Base-by-base conservation (phyloP, 257 asterid species). In the Ajuga chamaepitys region DNA sequence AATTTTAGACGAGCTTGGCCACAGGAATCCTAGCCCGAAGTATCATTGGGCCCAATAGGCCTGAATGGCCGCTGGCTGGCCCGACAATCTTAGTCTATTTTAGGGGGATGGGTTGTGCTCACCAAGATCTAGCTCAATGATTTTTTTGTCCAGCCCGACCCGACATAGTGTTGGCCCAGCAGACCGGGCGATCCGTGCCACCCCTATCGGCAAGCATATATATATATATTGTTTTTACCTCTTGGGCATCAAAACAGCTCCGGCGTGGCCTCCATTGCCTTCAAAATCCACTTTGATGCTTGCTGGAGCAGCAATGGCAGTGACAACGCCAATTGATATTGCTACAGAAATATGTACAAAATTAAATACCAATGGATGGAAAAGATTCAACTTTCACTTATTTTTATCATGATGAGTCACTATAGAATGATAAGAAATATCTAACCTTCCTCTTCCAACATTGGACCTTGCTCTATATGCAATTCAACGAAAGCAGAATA, bases 401-500 rank as follows among this genome's bases (percentile, higher is more conserved):
- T 40, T 35, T 64, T 13, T 8, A 34, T 40, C 13, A 13, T 0
- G 22, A 44, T 7, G 6, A 44, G 7, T 7, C 13, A 10, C 37
- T 38, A 58, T 32, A 17, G 55, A 16, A 46, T 7, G 47, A 20
- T 42, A 3, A 25, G n/a, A 25, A 4, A 35, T 8, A 53, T 14
- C 66, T 26, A 70, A 93, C 99, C 99, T 89, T 87, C 96, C 67
- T 86, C 90, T 83, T 93, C 99, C 62, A 93, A 80, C 61, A 86
- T 85, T 66, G 99, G 97, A 75, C 97, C 99, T 85, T 89, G 99
- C 85, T 93, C 99, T 25, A 93, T 93, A 77, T 93, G 99, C 82
- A 93, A 80, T 74, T 93, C 95, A 11, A 89, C 61, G 59, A 89
- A 89, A 50, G 95, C 89, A 42, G 79, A 83, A 74, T 93, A 89